Percentiles rank a stretch among this genome's conserved stretches.
Conservation (phyloP, 169 alveolate species). For the Theileria orientalis region DNA sequence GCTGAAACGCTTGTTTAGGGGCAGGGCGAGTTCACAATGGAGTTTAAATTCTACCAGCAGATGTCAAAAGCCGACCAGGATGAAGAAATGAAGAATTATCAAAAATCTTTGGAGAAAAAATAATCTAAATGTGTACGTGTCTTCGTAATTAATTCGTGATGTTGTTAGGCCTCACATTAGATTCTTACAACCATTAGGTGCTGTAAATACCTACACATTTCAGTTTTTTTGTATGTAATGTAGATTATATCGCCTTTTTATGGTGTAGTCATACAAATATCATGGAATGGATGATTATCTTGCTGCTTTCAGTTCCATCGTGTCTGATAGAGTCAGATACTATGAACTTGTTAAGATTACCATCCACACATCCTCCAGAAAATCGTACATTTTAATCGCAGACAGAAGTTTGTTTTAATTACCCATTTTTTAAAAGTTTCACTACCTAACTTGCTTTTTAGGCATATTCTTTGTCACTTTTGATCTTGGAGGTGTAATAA, state of each 20-base stretch:
- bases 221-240: too few relatives aligned
- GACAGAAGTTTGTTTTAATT: conserved; percentile 37
- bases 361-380: conserved; percentile 26
- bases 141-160: neutral
- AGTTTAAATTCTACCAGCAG: conserved; percentile 78
- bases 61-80: conserved; percentile 77
- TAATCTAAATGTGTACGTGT: neutral
- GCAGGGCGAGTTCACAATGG: conserved; percentile 93
- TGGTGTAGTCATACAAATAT: neutral
- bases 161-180: neutral
- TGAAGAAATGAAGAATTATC: conserved; percentile 61
- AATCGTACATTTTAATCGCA: conserved; percentile 50
- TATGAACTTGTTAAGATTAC: conserved; percentile 63
- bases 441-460: neutral
- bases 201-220: too few relatives aligned
- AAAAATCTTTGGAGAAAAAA: conserved; percentile 22
- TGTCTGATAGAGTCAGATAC: conserved; percentile 53
- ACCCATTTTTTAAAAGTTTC: too few relatives aligned
- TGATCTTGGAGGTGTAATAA: conserved; percentile 37
- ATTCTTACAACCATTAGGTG: too few relatives aligned
- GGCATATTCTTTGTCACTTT: conserved; percentile 54
- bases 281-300: conserved; percentile 39
- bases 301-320: conserved; percentile 44
- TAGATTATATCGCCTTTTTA: neutral
- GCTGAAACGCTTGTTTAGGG: too few relatives aligned